phyloP scores from a whole-genome alignment of 2,329 filamentous ascomycete species.

The Neospermospora avenae region DNA sequence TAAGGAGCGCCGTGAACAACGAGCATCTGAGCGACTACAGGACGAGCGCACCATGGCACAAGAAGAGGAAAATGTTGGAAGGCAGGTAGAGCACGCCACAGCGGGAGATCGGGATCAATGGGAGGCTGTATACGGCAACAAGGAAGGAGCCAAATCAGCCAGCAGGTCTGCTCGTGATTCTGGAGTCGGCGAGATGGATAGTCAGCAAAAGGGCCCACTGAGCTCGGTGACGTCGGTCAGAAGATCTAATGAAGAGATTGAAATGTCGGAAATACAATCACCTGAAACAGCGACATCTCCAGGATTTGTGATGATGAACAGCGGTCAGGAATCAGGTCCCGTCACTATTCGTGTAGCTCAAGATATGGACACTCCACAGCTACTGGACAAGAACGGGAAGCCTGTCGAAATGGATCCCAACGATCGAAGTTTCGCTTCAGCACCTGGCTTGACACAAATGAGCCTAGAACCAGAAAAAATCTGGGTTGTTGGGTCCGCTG shows the following conservation, averaged over 20 bases:
- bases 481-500: slow-evolving; percentile 35
- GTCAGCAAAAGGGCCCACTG: slow-evolving; percentile 41
- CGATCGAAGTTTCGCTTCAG: slow-evolving; percentile 41
- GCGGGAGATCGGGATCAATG: slow-evolving; percentile 63
- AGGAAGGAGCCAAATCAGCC: slow-evolving; percentile 37
- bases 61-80: slow-evolving; percentile 69
- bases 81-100: slow-evolving; percentile 60
- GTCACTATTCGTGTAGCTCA: slow-evolving; percentile 26
- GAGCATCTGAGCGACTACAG: slow-evolving; percentile 47
- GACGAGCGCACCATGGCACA: slow-evolving; percentile 52
- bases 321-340: slow-evolving; percentile 36
- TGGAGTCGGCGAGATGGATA: slow-evolving; percentile 41
- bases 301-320: slow-evolving; percentile 42
- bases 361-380: slow-evolving; percentile 20
- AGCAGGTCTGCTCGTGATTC: slow-evolving; percentile 28
- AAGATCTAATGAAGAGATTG: slow-evolving; percentile 47
- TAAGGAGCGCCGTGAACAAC: slow-evolving; percentile 55
- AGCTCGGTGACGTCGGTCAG: slow-evolving; percentile 31
- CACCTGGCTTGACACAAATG: slow-evolving; percentile 21
- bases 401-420: slow-evolving; percentile 52
- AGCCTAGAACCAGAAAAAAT: slow-evolving; percentile 35
- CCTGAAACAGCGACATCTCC: slow-evolving; percentile 36
- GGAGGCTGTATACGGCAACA: slow-evolving; percentile 74
- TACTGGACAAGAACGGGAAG: slow-evolving; percentile 35
- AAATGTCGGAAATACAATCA: slow-evolving; percentile 48